Base-by-base conservation (phyloP, 345 rosid genomes). In the Acer negundo region DNA sequence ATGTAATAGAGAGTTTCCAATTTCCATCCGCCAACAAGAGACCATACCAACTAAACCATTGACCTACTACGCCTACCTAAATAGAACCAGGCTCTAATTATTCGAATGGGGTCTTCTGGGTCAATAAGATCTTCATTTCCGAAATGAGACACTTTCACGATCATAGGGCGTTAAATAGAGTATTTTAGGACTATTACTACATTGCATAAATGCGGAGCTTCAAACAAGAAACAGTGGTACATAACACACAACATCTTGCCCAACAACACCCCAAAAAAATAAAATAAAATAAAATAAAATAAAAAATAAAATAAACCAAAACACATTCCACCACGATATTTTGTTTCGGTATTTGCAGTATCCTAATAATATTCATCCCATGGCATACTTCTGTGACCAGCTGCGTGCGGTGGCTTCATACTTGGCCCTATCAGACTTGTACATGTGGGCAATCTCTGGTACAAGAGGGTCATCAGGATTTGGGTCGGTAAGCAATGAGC, bases 301-400 rank as follows among this genome's bases (percentile, higher is more conserved):
- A 11, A 47, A 62, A 49, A 46, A 31, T 7, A 20, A 2, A 40
- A n/a, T n/a, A 63, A 38, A 56, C 65, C 70, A 68, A 53, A 35
- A 69, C 67, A 72, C 69, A 59, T 49, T 17, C 10, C 42, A 20
- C 19, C 26, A 46, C 55, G 65, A 23, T 38, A 7, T 46, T 10
- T 10, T 10, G 47, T 7, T 55, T 35, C 69, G 23, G 22, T 62
- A 26, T 62, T 9, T 55, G 42, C 23, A 62, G 46, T 44, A 51
- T 20, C 56, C 40, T n/a, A 46, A 22, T n/a, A 40, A 24, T 75
- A 49, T 23, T 81, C 81, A 85, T 3, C 85, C 88, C 85, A 85
- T 85, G 62, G 85, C 84, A 82, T 82, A 85, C 80, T 80, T 85
- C 81, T 82, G 88, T 9, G 88, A 78, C 88, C 88, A 82, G 80